Base-by-base conservation (phyloP, 2,329 filamentous ascomycete species). In the Claviceps arundinis region DNA sequence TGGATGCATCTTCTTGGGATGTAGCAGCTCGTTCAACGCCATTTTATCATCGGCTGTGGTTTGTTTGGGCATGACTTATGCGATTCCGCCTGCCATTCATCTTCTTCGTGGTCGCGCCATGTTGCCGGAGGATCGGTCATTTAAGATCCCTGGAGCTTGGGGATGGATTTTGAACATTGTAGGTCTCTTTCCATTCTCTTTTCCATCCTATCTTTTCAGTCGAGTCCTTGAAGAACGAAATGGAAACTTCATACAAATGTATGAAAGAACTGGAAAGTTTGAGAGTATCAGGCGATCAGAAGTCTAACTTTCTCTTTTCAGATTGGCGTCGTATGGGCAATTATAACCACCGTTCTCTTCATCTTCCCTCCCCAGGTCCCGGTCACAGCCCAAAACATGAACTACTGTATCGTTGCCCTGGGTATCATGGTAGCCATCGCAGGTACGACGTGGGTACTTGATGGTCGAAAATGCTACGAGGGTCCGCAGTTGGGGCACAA, bases 21-120 rank as follows among this genome's bases (percentile, higher is more conserved):
- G 80, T 2, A 72, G 66, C 22, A 67, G 76, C 58, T 83, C 84
- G 0, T 87, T 89, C 65, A 87, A 84, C 49, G 84, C 84, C 16
- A 85, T 89, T 56, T 76, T 84, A 1, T 80, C 82, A 0, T 80
- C 84, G 0, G 85, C 82, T 0, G 86, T 90, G 0, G 84, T 89
- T 37, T 79, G 85, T 1, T 74, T 90, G 0, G 81, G 82, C 6
- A 69, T 90, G 16, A 85, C 84, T 1, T 90, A 90, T 60, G 86
- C 79, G 11, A 87, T 90, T 37, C 87, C 87, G 0, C 78, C 86
- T 37, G 70, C 76, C 1, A 81, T 90, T 60, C 86, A 89, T 59
- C 76, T 81, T 52, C 63, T 85, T 1, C 78, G 82, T 1, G 82
- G 84, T 7, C 76, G 84, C 7, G 78, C 73, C 48, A 81, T 81